Evolutionary conservation across 1,139 yeast genomes (phyloP), one percentile per base, ranked within the genome.

Genomic region (Candida sanyaensis): DNA sequence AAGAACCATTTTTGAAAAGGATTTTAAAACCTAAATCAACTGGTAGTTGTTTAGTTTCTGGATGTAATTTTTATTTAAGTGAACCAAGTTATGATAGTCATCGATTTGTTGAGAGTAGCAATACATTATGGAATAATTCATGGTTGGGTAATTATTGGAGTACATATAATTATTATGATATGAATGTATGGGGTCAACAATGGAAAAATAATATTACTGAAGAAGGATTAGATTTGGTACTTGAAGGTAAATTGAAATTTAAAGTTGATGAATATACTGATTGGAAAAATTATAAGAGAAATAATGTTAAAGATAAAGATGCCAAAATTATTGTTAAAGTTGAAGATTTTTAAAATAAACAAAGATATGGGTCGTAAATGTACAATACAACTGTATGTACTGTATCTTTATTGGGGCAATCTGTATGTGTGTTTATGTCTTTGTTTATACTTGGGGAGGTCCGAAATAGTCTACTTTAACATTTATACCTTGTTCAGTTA

Each of bases 61-160:
- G 69, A 41, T 75, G 80, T 55, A 64, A 64, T 36, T 73, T 69
- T 51, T 48, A 57, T 11, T 47, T 65, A 3, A 50, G 59, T 11
- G 63, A 59, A 33, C 78, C 80, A 2, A 62, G 71, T 23, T 75
- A 75, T 54, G 57, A 61, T 45, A 63, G 73, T 26, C 74, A 69
- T 45, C 57, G 61, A 36, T 54, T 66, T 30, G 55, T 65, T 29
- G 66, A 63, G 59, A 13, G 56, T 60, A 5, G 48, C 9, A 10
- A 44, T 32, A 41, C 58, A 2, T 45, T 66, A 2, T 75, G 78
- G 77, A 57, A 64, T 6, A 55, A 54, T 50, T 65, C 65, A 44
- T 73, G 77, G 78, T 24, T 70, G 7, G 70, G 71, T 27, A 72
- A 71, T 44, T 54, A 63, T 34, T 58, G 69, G 51, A 58, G 71